Percentiles rank a stretch among this genome's conserved stretches.
phyloP scores from a whole-genome alignment of 2,329 filamentous ascomycete genomes.

The Botrytis pseudocinerea region DNA sequence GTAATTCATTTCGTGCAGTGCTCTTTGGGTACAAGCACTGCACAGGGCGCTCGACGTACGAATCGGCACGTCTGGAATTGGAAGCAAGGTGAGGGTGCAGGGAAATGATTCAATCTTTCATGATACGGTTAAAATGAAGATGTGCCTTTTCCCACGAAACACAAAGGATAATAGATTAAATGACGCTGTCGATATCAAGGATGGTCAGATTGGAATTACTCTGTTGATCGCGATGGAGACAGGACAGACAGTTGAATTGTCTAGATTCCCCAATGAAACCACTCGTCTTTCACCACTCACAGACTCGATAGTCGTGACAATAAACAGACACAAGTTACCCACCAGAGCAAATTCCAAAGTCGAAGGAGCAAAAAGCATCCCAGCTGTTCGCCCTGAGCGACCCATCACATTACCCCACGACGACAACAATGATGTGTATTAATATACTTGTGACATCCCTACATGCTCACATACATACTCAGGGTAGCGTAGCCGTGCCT shows the following conservation, averaged over 20 bases:
- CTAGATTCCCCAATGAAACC: not conserved
- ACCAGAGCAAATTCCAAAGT: not conserved
- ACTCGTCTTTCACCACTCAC: not conserved
- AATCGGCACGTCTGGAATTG: not conserved
- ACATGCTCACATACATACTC: not conserved
- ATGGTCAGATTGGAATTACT: not conserved
- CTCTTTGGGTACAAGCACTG: not conserved
- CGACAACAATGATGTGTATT: constrained; percentile 5
- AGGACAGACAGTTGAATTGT: not conserved
- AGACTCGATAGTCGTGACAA: not conserved
- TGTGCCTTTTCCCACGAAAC: not conserved
- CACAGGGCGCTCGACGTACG: constrained; percentile 10
- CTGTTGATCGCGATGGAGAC: not conserved
- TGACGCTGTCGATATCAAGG: not conserved
- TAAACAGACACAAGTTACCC: not conserved
- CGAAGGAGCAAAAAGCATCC: constrained; percentile 1
- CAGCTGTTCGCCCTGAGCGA: constrained; percentile 17
- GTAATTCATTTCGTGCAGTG: not conserved
- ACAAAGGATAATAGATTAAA: not conserved
- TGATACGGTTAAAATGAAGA: constrained; percentile 8
- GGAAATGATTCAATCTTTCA: not conserved
- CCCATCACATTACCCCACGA: constrained; percentile 21
- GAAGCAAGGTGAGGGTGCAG: not conserved
- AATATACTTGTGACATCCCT: constrained; percentile 10
- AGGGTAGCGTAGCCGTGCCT: constrained; percentile 8